A percentile compares a stretch with the other conserved stretches of the same genome.
Conservation (phyloP, 768 basidiomycete species). For the Sutorius australiensis region DNA sequence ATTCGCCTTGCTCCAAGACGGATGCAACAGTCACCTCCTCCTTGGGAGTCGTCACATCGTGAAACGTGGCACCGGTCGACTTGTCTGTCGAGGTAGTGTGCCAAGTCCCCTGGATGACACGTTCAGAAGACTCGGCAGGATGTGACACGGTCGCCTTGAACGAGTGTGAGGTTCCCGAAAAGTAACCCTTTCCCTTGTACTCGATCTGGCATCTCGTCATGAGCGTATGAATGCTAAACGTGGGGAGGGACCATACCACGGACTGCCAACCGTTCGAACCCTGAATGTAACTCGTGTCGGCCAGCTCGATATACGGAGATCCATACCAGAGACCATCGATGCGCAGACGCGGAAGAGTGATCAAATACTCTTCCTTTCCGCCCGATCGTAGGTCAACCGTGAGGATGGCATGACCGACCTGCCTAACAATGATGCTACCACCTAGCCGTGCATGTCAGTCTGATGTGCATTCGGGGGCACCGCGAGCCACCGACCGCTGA, state of each 20-base stretch:
- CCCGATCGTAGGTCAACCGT: constrained; percentile 60
- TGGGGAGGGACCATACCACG: constrained; percentile 34
- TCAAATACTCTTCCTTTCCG: constrained; percentile 68
- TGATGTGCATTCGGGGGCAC: neutral
- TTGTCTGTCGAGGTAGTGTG: constrained; percentile 56
- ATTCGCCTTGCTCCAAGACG: constrained; percentile 65
- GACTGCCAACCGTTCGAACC: constrained; percentile 57
- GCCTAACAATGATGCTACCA: constrained; percentile 82
- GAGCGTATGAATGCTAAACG: constrained; percentile 17
- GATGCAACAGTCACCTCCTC: constrained; percentile 69
- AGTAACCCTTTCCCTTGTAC: constrained; percentile 96
- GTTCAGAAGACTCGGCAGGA: constrained; percentile 40
- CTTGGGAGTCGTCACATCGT: constrained; percentile 71
- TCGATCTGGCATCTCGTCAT: constrained; percentile 59
- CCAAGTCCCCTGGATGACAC: constrained; percentile 79
- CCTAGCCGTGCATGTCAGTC: constrained; percentile 32
- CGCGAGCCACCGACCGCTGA: constrained; percentile 53
- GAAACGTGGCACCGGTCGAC: constrained; percentile 53
- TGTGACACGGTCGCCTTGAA: constrained; percentile 81
- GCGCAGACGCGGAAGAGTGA: constrained; percentile 86
- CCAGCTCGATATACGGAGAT: constrained; percentile 89
- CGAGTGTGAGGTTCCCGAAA: constrained; percentile 86
- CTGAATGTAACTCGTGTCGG: constrained; percentile 77
- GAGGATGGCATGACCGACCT: constrained; percentile 90
- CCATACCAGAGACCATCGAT: constrained; percentile 94